These are phyloP conservation scores for Inga oerstediana DNA, from an alignment of 306 rosid species.

Conservation along the genomic window DNA sequence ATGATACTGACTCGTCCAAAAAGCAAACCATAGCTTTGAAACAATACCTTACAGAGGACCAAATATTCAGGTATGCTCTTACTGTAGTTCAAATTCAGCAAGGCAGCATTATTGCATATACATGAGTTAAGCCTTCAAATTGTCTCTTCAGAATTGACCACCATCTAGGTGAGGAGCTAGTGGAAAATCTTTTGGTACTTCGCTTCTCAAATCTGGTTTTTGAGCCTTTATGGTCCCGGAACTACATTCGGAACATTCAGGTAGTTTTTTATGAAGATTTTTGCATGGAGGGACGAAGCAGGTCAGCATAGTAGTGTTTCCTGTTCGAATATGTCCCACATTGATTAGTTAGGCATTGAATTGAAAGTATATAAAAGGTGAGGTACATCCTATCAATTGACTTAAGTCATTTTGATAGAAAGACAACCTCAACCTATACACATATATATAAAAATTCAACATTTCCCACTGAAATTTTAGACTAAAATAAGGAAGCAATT, in stretches of 20 bases:
- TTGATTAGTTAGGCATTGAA: no score
- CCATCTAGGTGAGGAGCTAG: conserved; percentile 69
- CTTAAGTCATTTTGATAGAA: no score
- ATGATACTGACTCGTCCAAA: conserved; percentile 56
- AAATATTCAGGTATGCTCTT: conserved; percentile 58
- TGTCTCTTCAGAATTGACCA: conserved; percentile 59
- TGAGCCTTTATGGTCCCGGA: conserved; percentile 68
- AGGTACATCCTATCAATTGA: no score
- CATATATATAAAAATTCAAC: no score
- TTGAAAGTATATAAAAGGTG: no score
- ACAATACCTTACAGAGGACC: conserved; percentile 60
- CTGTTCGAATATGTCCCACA: background rate
- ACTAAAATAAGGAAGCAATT: background rate
- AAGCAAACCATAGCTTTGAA: conserved; percentile 54
- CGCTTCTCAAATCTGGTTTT: conserved; percentile 74
- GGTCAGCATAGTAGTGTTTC: conserved; percentile 37
- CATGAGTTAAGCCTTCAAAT: background rate
- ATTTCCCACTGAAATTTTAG: background rate
- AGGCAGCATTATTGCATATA: background rate
- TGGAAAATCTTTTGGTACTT: conserved; percentile 70
- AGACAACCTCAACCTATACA: no score
- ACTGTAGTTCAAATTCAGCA: background rate
- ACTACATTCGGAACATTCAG: conserved; percentile 64
- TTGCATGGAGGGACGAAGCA: conserved; percentile 64
- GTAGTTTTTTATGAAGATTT: conserved; percentile 67